These are phyloP conservation scores for Arthroderma uncinatum DNA, from an alignment of 2,329 filamentous ascomycete species.

Conservation along the genomic window DNA sequence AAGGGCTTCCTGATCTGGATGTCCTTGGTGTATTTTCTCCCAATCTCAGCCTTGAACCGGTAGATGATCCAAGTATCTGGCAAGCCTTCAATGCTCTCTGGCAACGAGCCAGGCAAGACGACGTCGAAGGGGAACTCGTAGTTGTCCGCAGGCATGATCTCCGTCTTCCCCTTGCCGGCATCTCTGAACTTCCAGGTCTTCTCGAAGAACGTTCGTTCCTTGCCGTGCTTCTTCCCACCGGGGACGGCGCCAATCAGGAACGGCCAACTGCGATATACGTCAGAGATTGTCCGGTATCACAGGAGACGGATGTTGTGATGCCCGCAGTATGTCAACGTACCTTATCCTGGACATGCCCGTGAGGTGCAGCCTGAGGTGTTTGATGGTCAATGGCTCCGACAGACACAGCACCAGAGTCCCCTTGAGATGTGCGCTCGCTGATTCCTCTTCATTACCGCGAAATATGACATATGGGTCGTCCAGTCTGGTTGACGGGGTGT, in stretches of 20 bases:
- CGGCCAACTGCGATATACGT: constrained; percentile 16
- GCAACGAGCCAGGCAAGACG: constrained; percentile 53
- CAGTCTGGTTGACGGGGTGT: constrained; percentile 36
- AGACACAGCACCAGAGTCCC: constrained; percentile 65
- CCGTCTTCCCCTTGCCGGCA: constrained; percentile 36
- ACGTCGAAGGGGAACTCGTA: constrained; percentile 76
- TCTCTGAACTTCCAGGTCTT: constrained; percentile 62
- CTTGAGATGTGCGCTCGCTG: constrained; percentile 61
- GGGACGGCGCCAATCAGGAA: constrained; percentile 22
- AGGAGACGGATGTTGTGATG: neutral
- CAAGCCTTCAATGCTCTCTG: constrained; percentile 86
- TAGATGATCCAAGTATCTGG: constrained; percentile 80
- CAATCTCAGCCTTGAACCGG: constrained; percentile 79
- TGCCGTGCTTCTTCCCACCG: constrained; percentile 30
- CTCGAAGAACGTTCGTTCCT: constrained; percentile 47
- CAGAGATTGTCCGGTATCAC: constrained; percentile 1
- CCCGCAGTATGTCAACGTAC: constrained; percentile 39
- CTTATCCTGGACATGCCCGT: constrained; percentile 58
- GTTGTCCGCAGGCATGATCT: constrained; percentile 58
- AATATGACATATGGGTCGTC: constrained; percentile 72
- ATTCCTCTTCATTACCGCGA: constrained; percentile 62
- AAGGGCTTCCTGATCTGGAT: constrained; percentile 68
- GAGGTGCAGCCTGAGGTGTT: constrained; percentile 61
- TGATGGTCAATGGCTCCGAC: constrained; percentile 55
- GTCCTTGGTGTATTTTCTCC: constrained; percentile 82